Evolutionary conservation across 2,329 filamentous ascomycete species (phyloP).

Genomic region (Calonectria crousiana): DNA sequence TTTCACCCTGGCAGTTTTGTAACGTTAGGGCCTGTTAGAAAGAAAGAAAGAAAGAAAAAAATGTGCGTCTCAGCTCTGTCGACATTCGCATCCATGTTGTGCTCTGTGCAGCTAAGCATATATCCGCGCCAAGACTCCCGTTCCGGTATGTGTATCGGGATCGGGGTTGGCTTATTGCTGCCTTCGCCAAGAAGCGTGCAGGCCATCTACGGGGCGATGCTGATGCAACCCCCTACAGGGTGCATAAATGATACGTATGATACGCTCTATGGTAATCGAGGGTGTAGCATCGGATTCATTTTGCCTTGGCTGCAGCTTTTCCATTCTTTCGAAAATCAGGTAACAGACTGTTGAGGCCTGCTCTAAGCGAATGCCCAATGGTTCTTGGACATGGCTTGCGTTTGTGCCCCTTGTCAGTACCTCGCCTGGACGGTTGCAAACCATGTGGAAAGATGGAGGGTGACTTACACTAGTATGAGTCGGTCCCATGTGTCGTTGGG

Average conservation of each 20-base stretch:
- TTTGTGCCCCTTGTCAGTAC: background rate
- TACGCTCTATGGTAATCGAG: background rate
- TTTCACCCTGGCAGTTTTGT: background rate
- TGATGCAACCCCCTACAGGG: background rate
- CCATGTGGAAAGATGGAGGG: background rate
- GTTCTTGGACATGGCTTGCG: background rate
- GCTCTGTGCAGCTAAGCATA: background rate
- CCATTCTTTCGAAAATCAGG: constrained; percentile 1
- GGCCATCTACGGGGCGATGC: background rate
- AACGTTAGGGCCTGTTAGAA: background rate
- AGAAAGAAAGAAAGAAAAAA: background rate
- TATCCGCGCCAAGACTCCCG: background rate
- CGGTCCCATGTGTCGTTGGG: background rate
- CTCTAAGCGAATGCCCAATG: background rate
- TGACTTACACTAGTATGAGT: constrained; percentile 1
- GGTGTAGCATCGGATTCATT: background rate
- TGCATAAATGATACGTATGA: background rate
- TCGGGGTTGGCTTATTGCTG: background rate
- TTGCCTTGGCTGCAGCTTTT: background rate
- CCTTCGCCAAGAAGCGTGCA: background rate
- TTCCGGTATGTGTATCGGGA: constrained; percentile 1
- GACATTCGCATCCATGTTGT: background rate
- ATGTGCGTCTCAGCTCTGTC: background rate
- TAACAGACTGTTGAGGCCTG: background rate
- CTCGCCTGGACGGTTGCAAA: background rate